Base-by-base conservation (phyloP, 1,284 basidiomycete species). In the Blastosporella zonata region DNA sequence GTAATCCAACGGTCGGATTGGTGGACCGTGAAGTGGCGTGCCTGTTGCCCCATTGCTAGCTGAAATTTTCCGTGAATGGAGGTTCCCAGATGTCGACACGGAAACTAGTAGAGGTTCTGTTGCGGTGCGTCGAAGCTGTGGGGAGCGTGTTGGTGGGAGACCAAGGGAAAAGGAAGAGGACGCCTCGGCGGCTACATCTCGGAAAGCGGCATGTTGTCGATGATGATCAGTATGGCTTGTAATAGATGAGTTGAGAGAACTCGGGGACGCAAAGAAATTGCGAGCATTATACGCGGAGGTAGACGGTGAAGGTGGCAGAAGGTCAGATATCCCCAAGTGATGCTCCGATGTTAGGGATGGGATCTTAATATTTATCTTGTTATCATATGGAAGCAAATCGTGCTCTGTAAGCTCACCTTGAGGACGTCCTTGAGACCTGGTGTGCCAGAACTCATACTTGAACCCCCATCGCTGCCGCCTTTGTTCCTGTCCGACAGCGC, bases 251-350 rank as follows among this genome's bases (percentile, higher is more conserved):
- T 67, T 70, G 6, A 74, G 67, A 29, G 68, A 63, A 47, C 72
- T 75, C 0, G 77, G 67, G 1, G 73, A 60, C 36, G 65, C 57
- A 18, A 71, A 58, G 50, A 73, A 71, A 40, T 69, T 63, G 31
- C 78, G 75, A 25, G 74, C 67, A 37, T 64, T 70, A 27, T 77
- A 69, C 13, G 76, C 63, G 25, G 77, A 68, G 7, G 78, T 73
- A 9, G 82, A 82, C 3, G 90, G 90, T 1, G 88, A 90, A 0
- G 90, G 87, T 0, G 89, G 89, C 15, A 90, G 68, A 15, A 92
- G 68, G 59, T 93, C 90, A 10, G 73, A 58, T 65, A 82, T 79
- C 23, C 82, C 84, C 15, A 84, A 64, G 55, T 82, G 82, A 60
- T 87, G 81, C 49, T 87, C 85, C 1, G 82, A 81, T 17, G 81